Percentiles rank a stretch among this genome's conserved stretches.
Conservation (phyloP, 768 basidiomycete species). For the Ramaria sp. region DNA sequence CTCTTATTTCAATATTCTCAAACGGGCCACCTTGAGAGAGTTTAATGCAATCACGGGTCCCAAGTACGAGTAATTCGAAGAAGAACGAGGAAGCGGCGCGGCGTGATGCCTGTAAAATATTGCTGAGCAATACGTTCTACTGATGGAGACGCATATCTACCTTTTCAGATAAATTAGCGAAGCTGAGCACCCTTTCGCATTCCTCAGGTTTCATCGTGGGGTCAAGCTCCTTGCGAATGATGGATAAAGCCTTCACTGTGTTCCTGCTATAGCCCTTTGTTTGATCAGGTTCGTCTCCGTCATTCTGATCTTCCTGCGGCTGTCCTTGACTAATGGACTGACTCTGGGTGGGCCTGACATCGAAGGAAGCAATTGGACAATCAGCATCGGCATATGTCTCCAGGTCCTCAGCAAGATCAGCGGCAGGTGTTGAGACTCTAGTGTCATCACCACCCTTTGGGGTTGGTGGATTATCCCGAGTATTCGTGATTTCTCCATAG, state of each 20-base stretch:
- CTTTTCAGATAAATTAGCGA: slow-evolving; percentile 70
- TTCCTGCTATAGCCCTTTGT: slow-evolving; percentile 76
- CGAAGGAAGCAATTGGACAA: slow-evolving; percentile 78
- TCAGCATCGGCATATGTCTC: slow-evolving; percentile 56
- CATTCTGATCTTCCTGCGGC: slow-evolving; percentile 27
- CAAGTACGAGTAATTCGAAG: slow-evolving; percentile 91
- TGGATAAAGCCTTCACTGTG: slow-evolving; percentile 70
- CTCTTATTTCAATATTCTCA: slow-evolving; percentile 75
- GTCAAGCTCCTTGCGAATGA: slow-evolving; percentile 65
- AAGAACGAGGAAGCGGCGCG: slow-evolving; percentile 94
- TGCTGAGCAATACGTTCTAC: neutral
- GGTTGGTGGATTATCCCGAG: neutral
- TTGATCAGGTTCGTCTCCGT: slow-evolving; percentile 24
- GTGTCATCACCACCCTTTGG: slow-evolving; percentile 8
- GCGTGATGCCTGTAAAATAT: slow-evolving; percentile 61
- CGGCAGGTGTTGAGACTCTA: slow-evolving; percentile 54
- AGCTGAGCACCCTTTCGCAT: slow-evolving; percentile 60
- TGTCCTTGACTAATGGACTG: slow-evolving; percentile 40
- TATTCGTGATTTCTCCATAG: slow-evolving; percentile 2
- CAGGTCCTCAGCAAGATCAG: slow-evolving; percentile 50
- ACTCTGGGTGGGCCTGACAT: slow-evolving; percentile 40
- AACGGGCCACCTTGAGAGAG: slow-evolving; percentile 66
- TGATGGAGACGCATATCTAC: slow-evolving; percentile 26
- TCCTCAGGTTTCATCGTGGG: slow-evolving; percentile 34
- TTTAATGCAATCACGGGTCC: slow-evolving; percentile 85